A percentile compares a stretch with the other conserved stretches of the same genome.
phyloP scores from a whole-genome alignment of 2,329 filamentous ascomycete genomes.

The Bipolaris bicolor region DNA sequence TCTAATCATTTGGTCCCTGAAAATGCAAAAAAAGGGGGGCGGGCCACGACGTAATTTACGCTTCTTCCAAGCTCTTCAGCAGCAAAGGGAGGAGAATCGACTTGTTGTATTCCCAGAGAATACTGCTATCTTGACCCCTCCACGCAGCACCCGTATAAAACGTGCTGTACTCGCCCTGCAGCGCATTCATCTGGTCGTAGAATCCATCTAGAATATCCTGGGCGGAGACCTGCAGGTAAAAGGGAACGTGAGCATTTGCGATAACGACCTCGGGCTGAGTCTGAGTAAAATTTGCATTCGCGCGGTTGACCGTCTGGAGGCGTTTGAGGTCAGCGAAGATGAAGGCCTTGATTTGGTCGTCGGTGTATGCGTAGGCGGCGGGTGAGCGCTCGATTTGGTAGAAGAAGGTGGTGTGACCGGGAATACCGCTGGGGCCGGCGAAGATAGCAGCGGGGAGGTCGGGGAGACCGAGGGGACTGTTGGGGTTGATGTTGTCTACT shows the following conservation, averaged over 20 bases:
- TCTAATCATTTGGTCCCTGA: too few relatives aligned
- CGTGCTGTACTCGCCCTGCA: constrained; percentile 36
- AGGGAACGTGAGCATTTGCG: background rate
- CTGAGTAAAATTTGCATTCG: constrained; percentile 1
- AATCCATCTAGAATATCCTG: constrained; percentile 16
- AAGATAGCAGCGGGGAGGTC: too few relatives aligned
- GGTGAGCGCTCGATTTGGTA: too few relatives aligned
- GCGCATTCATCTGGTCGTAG: constrained; percentile 30
- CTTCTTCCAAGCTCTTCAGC: background rate
- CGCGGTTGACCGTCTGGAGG: constrained; percentile 22
- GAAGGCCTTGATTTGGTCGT: constrained; percentile 20
- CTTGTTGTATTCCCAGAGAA: constrained; percentile 40
- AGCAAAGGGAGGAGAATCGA: constrained; percentile 23
- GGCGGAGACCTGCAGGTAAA: background rate
- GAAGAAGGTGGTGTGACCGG: too few relatives aligned
- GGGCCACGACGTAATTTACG: too few relatives aligned
- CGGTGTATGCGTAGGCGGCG: constrained; percentile 22
- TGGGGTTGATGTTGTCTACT: too few relatives aligned
- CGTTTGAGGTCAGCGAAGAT: constrained; percentile 1
- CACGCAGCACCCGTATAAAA: constrained; percentile 32
- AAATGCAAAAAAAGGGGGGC: too few relatives aligned
- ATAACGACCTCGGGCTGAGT: constrained; percentile 1
- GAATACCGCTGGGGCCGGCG: too few relatives aligned
- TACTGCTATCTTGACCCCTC: constrained; percentile 24
- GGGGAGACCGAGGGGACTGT: too few relatives aligned